phyloP scores from a whole-genome alignment of 495 filamentous ascomycete species.

The Penicillium argentinense region DNA sequence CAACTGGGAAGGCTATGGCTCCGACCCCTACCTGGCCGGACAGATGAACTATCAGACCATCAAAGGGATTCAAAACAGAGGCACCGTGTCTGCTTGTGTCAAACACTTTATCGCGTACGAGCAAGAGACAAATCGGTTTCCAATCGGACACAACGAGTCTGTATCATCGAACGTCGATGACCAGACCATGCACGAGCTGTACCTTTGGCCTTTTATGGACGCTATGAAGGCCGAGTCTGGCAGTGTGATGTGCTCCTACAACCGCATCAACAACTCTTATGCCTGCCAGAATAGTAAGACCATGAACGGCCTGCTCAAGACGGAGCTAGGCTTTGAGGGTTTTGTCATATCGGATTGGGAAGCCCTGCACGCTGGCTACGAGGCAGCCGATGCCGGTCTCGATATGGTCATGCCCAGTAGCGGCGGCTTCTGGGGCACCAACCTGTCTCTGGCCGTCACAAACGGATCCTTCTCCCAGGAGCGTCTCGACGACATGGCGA shows the following conservation, averaged over 20 bases:
- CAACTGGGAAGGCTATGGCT: too few relatives aligned
- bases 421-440: slow-evolving; percentile 78
- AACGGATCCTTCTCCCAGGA: slow-evolving; percentile 91
- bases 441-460: slow-evolving; percentile 79
- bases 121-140: slow-evolving; percentile 82
- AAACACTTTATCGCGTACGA: slow-evolving; percentile 81
- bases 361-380: slow-evolving; percentile 82
- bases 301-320: slow-evolving; percentile 82
- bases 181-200: slow-evolving; percentile 90
- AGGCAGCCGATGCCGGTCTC: slow-evolving; percentile 75
- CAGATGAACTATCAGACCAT: too few relatives aligned
- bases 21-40: too few relatives aligned
- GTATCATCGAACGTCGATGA: slow-evolving; percentile 88
- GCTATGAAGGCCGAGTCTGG: slow-evolving; percentile 74
- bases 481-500: slow-evolving; percentile 90
- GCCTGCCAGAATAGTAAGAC: slow-evolving; percentile 69
- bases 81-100: slow-evolving; percentile 76
- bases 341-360: slow-evolving; percentile 91
- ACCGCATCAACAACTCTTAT: slow-evolving; percentile 76
- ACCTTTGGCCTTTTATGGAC: slow-evolving; percentile 86
- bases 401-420: slow-evolving; percentile 98
- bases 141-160: slow-evolving; percentile 59
- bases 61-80: slow-evolving; percentile 78
- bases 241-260: slow-evolving; percentile 92
- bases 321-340: slow-evolving; percentile 91